A percentile compares a stretch with the other conserved stretches of the same genome.
Evolutionary conservation across 2,329 filamentous ascomycete species (phyloP).

Genomic region (Cladophialophora chaetospira): DNA sequence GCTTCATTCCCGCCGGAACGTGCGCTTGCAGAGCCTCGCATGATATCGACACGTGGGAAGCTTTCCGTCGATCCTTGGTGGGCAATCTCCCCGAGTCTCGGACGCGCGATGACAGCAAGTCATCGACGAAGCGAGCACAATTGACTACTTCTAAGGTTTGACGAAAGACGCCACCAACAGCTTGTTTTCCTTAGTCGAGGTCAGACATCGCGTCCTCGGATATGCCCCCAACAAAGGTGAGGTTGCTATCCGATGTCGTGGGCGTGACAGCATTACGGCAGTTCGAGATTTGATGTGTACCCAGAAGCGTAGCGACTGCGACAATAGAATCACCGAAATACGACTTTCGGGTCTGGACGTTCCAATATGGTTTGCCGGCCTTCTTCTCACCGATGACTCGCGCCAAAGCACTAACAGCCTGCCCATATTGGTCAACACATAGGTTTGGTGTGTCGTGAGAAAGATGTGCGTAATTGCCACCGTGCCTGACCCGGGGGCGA

Average conservation of each 20-base stretch:
- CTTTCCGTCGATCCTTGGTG: conserved; percentile 1
- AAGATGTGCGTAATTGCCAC: too few species aligned
- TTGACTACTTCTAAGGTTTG: neutral
- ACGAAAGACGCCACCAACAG: neutral
- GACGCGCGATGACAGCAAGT: neutral
- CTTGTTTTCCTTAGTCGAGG: neutral
- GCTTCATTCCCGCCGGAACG: neutral
- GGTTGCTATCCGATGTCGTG: neutral
- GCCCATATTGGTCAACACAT: too few species aligned
- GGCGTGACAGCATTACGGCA: neutral
- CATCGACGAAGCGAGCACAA: neutral
- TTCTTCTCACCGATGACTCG: too few species aligned
- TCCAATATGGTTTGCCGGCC: too few species aligned
- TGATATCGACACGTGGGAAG: conserved; percentile 6
- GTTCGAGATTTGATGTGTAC: neutral
- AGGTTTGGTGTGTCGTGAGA: too few species aligned
- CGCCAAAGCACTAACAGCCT: too few species aligned
- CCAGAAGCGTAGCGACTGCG: neutral
- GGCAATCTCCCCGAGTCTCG: conserved; percentile 5
- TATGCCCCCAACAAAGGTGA: neutral
- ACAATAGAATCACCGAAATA: neutral
- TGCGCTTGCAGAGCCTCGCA: neutral
- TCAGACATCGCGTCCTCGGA: neutral
- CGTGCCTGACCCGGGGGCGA: too few species aligned
- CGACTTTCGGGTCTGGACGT: too few species aligned